Base-by-base conservation (phyloP, 2,329 filamentous ascomycete species). In the Corynespora cassiicola region DNA sequence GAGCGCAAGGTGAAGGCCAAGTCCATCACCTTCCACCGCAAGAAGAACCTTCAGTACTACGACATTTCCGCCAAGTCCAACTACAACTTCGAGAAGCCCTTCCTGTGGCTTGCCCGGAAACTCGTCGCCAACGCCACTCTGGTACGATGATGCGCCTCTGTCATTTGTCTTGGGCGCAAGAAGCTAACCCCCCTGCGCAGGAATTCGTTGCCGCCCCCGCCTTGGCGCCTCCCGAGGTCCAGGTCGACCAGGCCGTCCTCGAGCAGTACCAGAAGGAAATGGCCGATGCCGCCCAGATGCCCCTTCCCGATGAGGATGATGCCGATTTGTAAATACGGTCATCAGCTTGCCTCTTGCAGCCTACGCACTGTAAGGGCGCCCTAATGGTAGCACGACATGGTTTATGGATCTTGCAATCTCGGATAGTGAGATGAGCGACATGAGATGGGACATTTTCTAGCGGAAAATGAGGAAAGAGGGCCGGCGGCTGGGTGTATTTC, bases 11-110 rank as follows among this genome's bases (percentile, higher is more conserved):
- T 99, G 72, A 99, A 99, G 86, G 94, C 94, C 71, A 99, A 99
- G 89, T 95, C 92, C 72, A 99, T 99, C 77, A 99, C 94, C 58
- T 99, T 99, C 88, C 94, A 99, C 84, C 90, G 94, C 78, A 99
- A 99, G 89, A 99, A 99, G 87, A 99, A 97, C 79, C 86, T 99
- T 36, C 94, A 99, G 79, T 99, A 97, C 85, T 99, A 99, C 83
- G 94, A 97, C 65, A 97, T 97, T 73, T 96, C 90, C 26, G 94
- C 94, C 76, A 99, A 97, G 82, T 96, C 91, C 70, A 97, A 97
- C 84, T 97, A 99, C 81, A 97, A 97, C 86, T 97, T 97, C 75
- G 92, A 97, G 86, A 99, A 97, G 85, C 92, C 92, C 52, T 97
- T 99, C 89, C 87, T 97, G 65, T 97, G 94, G 94, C 87, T 99